Evolutionary conservation across 306 rosid genomes (phyloP).

Genomic region (Urtica urens): DNA sequence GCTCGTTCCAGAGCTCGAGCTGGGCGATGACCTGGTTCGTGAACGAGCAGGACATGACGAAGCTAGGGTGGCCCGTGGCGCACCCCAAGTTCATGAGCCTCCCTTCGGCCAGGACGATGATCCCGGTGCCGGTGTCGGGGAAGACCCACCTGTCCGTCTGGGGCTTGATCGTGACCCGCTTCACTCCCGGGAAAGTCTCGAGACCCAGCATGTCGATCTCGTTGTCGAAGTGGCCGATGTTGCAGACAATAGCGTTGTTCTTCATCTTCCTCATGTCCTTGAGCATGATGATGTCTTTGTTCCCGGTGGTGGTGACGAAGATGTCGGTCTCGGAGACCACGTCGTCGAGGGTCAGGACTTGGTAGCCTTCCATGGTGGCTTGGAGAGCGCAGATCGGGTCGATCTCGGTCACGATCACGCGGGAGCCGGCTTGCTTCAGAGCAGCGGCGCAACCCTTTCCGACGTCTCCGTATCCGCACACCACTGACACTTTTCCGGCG

Average conservation of each 20-base stretch:
- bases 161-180: constrained; percentile 84
- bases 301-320: constrained; percentile 89
- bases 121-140: constrained; percentile 57
- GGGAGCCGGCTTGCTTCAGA: constrained; percentile 89
- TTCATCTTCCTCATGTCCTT: constrained; percentile 85
- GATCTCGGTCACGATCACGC: constrained; percentile 80
- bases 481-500: constrained; percentile 85
- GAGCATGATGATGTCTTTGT: constrained; percentile 94
- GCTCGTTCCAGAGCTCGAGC: constrained; percentile 90
- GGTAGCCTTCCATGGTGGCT: constrained; percentile 90
- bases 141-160: constrained; percentile 97
- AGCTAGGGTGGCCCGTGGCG: constrained; percentile 98
- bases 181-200: constrained; percentile 71
- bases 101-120: constrained; percentile 86
- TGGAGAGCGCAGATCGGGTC: constrained; percentile 98
- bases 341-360: constrained; percentile 55
- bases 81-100: constrained; percentile 98
- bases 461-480: constrained; percentile 88
- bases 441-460: constrained; percentile 99
- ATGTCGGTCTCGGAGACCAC: constrained; percentile 59
- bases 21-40: constrained; percentile 97
- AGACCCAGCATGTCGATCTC: constrained; percentile 83
- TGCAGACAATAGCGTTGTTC: constrained; percentile 92
- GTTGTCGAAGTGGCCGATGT: constrained; percentile 96
- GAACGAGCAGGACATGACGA: constrained; percentile 98